A percentile compares a stretch with the other conserved stretches of the same genome.
Evolutionary conservation across 306 rosid species (phyloP).

Genomic region (Quillaja saponaria): DNA sequence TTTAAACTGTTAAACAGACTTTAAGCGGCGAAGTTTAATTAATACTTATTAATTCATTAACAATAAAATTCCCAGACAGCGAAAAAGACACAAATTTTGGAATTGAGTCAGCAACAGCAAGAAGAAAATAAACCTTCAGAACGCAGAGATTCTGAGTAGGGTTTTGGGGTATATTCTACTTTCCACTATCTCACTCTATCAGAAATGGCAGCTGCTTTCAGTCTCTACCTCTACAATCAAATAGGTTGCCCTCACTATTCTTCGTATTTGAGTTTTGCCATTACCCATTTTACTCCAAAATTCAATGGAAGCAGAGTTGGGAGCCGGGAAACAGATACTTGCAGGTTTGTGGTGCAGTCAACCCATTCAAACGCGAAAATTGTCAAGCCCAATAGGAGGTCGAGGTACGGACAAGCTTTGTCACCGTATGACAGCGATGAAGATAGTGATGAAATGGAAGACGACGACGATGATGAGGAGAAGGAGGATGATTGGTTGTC

Average conservation of each 20-base stretch:
- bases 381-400: slow-evolving; percentile 68
- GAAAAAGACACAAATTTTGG: not conserved
- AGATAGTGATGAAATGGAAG: slow-evolving; percentile 35
- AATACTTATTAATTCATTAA: no score
- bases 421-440: slow-evolving; percentile 58
- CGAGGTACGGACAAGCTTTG: slow-evolving; percentile 52
- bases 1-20: no score
- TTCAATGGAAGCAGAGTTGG: slow-evolving; percentile 5
- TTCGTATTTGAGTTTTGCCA: slow-evolving; percentile 9
- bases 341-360: slow-evolving; percentile 49
- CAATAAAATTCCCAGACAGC: no score
- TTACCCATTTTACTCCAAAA: slow-evolving; percentile 16
- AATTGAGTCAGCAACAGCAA: no score
- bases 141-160: slow-evolving; percentile 2
- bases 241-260: slow-evolving; percentile 19
- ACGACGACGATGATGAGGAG: slow-evolving; percentile 24
- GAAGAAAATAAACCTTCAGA: no score
- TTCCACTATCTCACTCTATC: not conserved
- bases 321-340: slow-evolving; percentile 15
- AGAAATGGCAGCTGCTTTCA: slow-evolving; percentile 45
- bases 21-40: no score
- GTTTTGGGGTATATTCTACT: slow-evolving; percentile 81
- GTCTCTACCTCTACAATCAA: slow-evolving; percentile 45
- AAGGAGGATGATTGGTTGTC: slow-evolving; percentile 44
- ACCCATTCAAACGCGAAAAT: slow-evolving; percentile 77